Base-by-base conservation (phyloP, 768 basidiomycete genomes). In the Leccinum uliginosum region DNA sequence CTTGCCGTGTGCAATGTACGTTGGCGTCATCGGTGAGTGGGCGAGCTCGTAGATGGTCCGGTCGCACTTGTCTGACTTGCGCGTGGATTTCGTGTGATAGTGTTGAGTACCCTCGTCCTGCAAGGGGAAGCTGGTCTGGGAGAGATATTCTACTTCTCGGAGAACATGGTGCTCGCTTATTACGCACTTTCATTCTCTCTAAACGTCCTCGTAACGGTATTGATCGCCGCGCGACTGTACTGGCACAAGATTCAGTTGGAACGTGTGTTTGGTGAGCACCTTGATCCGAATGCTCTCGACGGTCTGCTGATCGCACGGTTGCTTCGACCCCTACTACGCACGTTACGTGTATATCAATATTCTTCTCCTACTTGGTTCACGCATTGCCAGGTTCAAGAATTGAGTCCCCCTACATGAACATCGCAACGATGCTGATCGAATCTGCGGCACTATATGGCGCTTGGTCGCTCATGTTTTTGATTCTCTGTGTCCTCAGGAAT, bases 201-300 rank as follows among this genome's bases (percentile, higher is more conserved):
- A 32, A 70, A 59, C 38, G 59, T 68, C 21, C n/a, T 70, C 17
- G 19, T 59, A 12, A 68, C 67, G 4, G 34, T 61, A 26, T 48
- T 68, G 29, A 67, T 68, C 3, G 61, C 68, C 3, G 50, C 34
- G 4, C 65, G 68, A 17, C 55, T 68, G 17, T 70, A 68, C 51
- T 60, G 58, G 54, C 67, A 70, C 53, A 61, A 70, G 30, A 9
- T 59, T 30, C 63, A 61, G 12, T 27, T 70, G 32, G 55, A 65
- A 51, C 62, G 66, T 9, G 27, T 62, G 5, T 69, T 68, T 54
- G 67, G 68, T 70, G 56, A 68, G 67, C 5, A 30, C 11, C n/a
- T 21, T 10, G 21, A 11, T 47, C 24, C 12, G 10, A 34, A 5
- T 17, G 8, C 9, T 30, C 17, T 12, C 24, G 19, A 19, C 6